A percentile compares a stretch with the other conserved stretches of the same genome.
Conservation (phyloP, 2,329 filamentous ascomycete genomes). For the Graphilbum ipis-grandicollis region DNA sequence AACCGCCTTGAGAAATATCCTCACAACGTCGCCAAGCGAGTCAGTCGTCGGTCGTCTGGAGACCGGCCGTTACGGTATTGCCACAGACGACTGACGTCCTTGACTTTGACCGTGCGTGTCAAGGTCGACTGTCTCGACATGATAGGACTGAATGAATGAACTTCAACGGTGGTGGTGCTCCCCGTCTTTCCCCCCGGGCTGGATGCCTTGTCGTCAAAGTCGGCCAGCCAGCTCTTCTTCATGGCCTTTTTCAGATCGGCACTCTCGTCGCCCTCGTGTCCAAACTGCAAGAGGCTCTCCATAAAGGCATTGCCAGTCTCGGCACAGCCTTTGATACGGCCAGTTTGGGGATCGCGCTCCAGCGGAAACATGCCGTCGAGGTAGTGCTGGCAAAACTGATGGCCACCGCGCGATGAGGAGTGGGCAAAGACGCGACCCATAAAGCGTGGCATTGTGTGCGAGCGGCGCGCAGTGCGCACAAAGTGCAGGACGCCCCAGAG, state of each 20-base stretch:
- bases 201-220: conserved; percentile 10
- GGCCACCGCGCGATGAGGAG: conserved; percentile 30
- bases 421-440: conserved; percentile 43
- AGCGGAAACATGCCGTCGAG: conserved; percentile 44
- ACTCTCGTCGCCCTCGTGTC: conserved; percentile 24
- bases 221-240: conserved; percentile 27
- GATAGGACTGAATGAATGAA: conserved; percentile 12
- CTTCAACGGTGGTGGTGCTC: conserved; percentile 9
- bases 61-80: conserved; percentile 41
- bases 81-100: conserved; percentile 45
- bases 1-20: too few relatives aligned
- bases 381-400: conserved; percentile 44
- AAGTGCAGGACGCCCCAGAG: conserved; percentile 60
- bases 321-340: conserved; percentile 19
- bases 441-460: conserved; percentile 37
- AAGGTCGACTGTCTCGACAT: conserved; percentile 6
- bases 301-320: conserved; percentile 36
- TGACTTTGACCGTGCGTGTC: conserved; percentile 28
- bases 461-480: conserved; percentile 23
- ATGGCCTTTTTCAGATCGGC: conserved; percentile 27
- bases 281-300: conserved; percentile 34
- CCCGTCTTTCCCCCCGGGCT: not conserved
- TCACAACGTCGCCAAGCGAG: not conserved
- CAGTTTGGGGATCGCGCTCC: conserved; percentile 21
- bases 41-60: conserved; percentile 15